A percentile compares a stretch with the other conserved stretches of the same genome.
phyloP scores from a whole-genome alignment of 805 yeast genomes.

The Wickerhamiella qilinensis region DNA sequence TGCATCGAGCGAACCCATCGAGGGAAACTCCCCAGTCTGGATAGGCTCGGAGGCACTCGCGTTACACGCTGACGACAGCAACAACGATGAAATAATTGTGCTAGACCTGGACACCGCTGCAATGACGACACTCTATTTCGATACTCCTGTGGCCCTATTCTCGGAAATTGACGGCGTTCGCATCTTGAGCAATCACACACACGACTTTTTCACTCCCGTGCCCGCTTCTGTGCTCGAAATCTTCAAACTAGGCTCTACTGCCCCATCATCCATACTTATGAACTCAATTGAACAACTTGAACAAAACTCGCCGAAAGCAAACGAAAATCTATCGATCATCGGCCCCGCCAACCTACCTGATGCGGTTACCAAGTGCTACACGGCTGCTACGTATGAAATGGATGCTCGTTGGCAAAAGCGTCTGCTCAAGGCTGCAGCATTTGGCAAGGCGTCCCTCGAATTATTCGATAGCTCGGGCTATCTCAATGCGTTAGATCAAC shows the following conservation, averaged over 20 bases:
- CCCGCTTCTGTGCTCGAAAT: slow-evolving; percentile 38
- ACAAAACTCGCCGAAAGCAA: slow-evolving; percentile 61
- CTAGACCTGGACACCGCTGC: not conserved
- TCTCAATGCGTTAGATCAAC: slow-evolving; percentile 40
- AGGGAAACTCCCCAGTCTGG: not conserved
- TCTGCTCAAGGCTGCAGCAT: slow-evolving; percentile 62
- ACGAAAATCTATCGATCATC: slow-evolving; percentile 49
- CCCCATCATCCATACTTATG: slow-evolving; percentile 65
- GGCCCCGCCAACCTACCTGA: slow-evolving; percentile 30
- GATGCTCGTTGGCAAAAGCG: slow-evolving; percentile 67
- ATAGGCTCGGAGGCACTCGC: not conserved
- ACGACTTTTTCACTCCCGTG: slow-evolving; percentile 53
- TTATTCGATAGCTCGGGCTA: slow-evolving; percentile 43
- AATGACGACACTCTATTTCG: slow-evolving; percentile 11
- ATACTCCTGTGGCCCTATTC: slow-evolving; percentile 27
- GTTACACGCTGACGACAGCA: not conserved
- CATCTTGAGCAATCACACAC: slow-evolving; percentile 38
- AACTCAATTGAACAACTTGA: slow-evolving; percentile 61
- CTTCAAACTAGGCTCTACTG: slow-evolving; percentile 69
- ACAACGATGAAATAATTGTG: not conserved
- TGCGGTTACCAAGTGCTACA: slow-evolving; percentile 58
- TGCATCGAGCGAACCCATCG: not conserved
- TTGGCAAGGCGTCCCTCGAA: slow-evolving; percentile 57
- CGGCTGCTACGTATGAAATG: slow-evolving; percentile 65
- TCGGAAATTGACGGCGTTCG: slow-evolving; percentile 53